Base-by-base conservation (phyloP, 345 rosid species). In the Ceriops zippeliana region DNA sequence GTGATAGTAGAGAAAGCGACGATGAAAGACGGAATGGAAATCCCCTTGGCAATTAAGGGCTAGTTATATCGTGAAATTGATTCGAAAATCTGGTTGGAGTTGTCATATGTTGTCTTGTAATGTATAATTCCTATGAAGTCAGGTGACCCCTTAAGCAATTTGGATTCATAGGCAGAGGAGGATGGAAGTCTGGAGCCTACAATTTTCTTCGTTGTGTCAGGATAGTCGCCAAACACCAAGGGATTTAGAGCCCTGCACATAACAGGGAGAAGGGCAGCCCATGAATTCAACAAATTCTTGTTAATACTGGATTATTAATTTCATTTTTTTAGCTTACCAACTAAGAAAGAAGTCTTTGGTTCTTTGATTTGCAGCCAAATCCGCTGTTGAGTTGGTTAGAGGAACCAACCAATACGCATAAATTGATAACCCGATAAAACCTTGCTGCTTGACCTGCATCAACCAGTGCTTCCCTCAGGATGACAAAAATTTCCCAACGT, bases 161-260 rank as follows among this genome's bases (percentile, higher is more conserved):
- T 59, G 19, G 96, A 84, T 73, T 92, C 98, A 13, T 62, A 24
- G 24, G 58, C 3, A 2, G 87, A 75, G 82, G 89, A 89, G 65
- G 68, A 63, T 2, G 96, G 96, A 65, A 93, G 75, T 65, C 96
- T 93, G 6, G 89, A 72, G 26, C 89, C 91, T 13, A 71, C 80
- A 35, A 32, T 83, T 66, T 76, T 76, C 78, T 86, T 89, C 96
- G 89, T 85, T 63, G 35, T 70, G 58, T 77, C 73, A 0, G 98
- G 97, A 73, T 90, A 90, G 59, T 93, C 93, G 10, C 97, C 96
- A 69, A 69, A 84, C n/a, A 85, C 74, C 79, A 90, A 71, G 5
- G 97, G 95, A 71, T 87, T 68, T 42, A 79, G 53, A 64, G 84
- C 59, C 93, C 96, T 92, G 83, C 49, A 83, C 37, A 47, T 19